Base-by-base conservation (phyloP, 192 early-diverging fungal species). In the Gamsiella multidivaricata region DNA sequence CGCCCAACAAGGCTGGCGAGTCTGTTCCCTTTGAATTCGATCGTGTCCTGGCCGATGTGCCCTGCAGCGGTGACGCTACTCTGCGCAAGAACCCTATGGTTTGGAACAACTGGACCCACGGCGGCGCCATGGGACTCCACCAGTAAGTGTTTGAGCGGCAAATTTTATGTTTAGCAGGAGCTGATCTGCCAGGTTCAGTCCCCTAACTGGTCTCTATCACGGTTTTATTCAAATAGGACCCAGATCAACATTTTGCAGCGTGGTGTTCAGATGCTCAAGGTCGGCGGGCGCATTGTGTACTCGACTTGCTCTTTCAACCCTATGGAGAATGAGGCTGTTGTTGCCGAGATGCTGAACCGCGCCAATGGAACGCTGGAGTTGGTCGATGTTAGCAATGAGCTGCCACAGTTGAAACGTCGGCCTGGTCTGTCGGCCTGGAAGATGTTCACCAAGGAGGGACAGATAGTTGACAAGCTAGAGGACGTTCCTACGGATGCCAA, bases 301-400 rank as follows among this genome's bases (percentile, higher is more conserved):
- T 97, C 96, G 33, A 99, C 98, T 2, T 99, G 98, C 85, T 95
- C 96, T 32, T 92, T 99, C 79, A 99, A 99, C 79, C 97, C 98
- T 18, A 83, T 98, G 58, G 97, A 98, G 80, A 97, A 98, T 69
- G 96, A 99, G 82, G 95, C 96, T 7, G 96, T 98, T 41, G 93
- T 98, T 1, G 94, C 93, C 26, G 92, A 91, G 49, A 87, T 93
- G 14, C 81, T 98, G 72, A 87, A 82, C 63, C 66, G 81, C 41
- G 71, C 81, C 45, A 84, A 86, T 39, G 89, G 93, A 34, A 88
- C 95, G 0, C 73, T 99, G 54, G 80, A 86, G 50, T 83, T 99
- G 42, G 84, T 96, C 3, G 98, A 99, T 84, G 94, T 98, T 28
- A 94, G 93, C 37, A 55, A 83, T 18, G 80, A 94, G 72, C 83